Conservation (phyloP, 768 basidiomycete species). For the Cystobasidium ongulense region DNA sequence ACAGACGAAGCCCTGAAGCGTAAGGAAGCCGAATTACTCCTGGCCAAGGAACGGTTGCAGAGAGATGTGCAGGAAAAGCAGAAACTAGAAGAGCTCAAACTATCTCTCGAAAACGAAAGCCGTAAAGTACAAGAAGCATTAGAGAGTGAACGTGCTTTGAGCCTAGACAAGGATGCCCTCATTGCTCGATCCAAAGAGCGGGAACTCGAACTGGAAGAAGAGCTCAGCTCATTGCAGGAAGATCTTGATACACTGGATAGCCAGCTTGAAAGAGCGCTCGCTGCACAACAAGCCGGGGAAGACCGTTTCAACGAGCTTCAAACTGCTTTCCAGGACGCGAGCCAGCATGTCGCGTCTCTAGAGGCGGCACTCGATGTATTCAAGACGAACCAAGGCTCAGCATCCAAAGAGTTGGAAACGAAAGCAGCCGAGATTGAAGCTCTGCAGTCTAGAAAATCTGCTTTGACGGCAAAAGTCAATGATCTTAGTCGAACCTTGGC, state of each 20-base stretch:
- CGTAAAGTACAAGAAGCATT: slow-evolving; percentile 69
- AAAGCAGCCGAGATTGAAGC: slow-evolving; percentile 59
- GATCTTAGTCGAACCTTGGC: background rate
- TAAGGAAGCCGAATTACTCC: slow-evolving; percentile 72
- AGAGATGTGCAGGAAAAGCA: slow-evolving; percentile 73
- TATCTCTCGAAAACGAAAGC: slow-evolving; percentile 76
- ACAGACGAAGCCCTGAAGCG: slow-evolving; percentile 82
- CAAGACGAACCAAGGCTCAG: slow-evolving; percentile 57
- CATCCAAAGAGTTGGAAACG: slow-evolving; percentile 59
- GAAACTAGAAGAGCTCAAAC: slow-evolving; percentile 68
- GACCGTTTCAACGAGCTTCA: slow-evolving; percentile 43
- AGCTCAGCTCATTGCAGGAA: slow-evolving; percentile 63
- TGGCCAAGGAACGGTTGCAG: slow-evolving; percentile 76
- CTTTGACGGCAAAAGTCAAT: background rate
- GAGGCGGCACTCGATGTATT: slow-evolving; percentile 68
- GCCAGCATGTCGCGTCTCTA: slow-evolving; percentile 71
- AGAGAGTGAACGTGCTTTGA: slow-evolving; percentile 68
- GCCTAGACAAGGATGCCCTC: slow-evolving; percentile 71
- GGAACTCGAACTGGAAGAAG: slow-evolving; percentile 79
- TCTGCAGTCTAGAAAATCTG: background rate
- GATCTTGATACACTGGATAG: slow-evolving; percentile 78
- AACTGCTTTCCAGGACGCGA: slow-evolving; percentile 70
- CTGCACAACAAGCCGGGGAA: slow-evolving; percentile 34
- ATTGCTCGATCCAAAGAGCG: slow-evolving; percentile 74
- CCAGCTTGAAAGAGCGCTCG: slow-evolving; percentile 54